Evolutionary conservation across 768 basidiomycete species (phyloP).

Genomic region (Boletus vinaceobasis): DNA sequence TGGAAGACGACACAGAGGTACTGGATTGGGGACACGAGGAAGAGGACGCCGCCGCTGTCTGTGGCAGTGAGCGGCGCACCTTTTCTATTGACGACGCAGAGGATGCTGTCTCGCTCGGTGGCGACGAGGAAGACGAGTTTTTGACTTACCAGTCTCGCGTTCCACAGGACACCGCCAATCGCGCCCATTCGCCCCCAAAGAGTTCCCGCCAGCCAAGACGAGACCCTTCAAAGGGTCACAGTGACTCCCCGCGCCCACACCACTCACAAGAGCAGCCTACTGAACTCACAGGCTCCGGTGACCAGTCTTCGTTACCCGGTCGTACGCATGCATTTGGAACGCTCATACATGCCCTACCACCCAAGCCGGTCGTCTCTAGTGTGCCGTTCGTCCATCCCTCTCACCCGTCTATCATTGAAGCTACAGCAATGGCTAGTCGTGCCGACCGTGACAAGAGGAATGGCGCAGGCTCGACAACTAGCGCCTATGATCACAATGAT

Average conservation of each 20-base stretch:
- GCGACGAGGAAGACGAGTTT: conserved; percentile 66
- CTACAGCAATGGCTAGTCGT: conserved; percentile 57
- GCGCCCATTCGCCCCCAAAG: conserved; percentile 20
- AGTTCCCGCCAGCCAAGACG: conserved; percentile 8
- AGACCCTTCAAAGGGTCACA: conserved; percentile 7
- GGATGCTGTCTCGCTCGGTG: conserved; percentile 69
- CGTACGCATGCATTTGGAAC: conserved; percentile 34
- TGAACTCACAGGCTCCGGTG: conserved; percentile 12
- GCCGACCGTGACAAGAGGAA: conserved; percentile 44
- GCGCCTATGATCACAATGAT: conserved; percentile 27
- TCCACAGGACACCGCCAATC: conserved; percentile 25
- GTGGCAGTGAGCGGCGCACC: conserved; percentile 38
- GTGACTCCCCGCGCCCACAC: conserved; percentile 1
- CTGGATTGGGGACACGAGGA: conserved; percentile 69
- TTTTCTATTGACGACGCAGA: conserved; percentile 43
- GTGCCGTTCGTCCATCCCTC: conserved; percentile 54
- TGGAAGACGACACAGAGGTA: conserved; percentile 67
- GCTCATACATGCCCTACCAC: conserved; percentile 64
- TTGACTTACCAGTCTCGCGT: conserved; percentile 40
- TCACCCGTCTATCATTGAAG: conserved; percentile 56
- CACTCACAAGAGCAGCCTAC: conserved; percentile 8
- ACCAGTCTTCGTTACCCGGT: conserved; percentile 23
- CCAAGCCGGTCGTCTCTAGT: conserved; percentile 55
- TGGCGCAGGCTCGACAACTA: conserved; percentile 26
- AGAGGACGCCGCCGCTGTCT: conserved; percentile 38